Conservation (phyloP, 2,329 filamentous ascomycete species). For the Juglanconis juglandina region DNA sequence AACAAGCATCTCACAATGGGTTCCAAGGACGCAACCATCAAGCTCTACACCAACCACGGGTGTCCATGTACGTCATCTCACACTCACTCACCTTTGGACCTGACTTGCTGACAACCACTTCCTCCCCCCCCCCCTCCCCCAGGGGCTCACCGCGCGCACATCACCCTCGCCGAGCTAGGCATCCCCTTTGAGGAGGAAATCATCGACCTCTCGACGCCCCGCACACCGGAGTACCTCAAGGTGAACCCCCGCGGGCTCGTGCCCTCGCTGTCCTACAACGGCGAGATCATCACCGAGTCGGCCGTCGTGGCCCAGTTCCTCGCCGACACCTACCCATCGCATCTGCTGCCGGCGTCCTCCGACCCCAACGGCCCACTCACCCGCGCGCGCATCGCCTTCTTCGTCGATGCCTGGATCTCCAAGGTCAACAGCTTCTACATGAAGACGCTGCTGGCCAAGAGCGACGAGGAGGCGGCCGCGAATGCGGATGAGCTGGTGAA, state of each 20-base stretch:
- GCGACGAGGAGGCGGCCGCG: constrained; percentile 47
- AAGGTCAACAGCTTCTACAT: constrained; percentile 53
- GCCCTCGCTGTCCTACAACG: constrained; percentile 64
- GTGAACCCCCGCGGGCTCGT: constrained; percentile 79
- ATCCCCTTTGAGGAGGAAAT: constrained; percentile 67
- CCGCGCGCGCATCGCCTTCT: constrained; percentile 67
- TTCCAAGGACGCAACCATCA: constrained; percentile 47
- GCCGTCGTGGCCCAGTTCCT: constrained; percentile 69
- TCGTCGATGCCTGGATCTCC: constrained; percentile 65
- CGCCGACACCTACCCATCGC: constrained; percentile 65
- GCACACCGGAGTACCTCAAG: constrained; percentile 69
- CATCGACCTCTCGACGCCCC: constrained; percentile 67
- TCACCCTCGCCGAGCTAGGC: constrained; percentile 63
- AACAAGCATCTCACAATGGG: constrained; percentile 22
- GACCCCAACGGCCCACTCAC: constrained; percentile 53
- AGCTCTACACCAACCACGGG: constrained; percentile 65
- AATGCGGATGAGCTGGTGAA: constrained; percentile 50
- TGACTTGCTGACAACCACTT: not conserved
- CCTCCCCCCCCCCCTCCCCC: constrained; percentile 1
- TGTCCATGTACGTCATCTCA: constrained; percentile 55
- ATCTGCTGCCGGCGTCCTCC: constrained; percentile 57
- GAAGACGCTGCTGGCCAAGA: constrained; percentile 44
- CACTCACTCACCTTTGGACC: not conserved
- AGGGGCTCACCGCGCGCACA: constrained; percentile 72
- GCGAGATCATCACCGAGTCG: constrained; percentile 69